A percentile compares a stretch with the other conserved stretches of the same genome.
Evolutionary conservation across 306 rosid species (phyloP).

Genomic region (Lathyrus oleraceus): DNA sequence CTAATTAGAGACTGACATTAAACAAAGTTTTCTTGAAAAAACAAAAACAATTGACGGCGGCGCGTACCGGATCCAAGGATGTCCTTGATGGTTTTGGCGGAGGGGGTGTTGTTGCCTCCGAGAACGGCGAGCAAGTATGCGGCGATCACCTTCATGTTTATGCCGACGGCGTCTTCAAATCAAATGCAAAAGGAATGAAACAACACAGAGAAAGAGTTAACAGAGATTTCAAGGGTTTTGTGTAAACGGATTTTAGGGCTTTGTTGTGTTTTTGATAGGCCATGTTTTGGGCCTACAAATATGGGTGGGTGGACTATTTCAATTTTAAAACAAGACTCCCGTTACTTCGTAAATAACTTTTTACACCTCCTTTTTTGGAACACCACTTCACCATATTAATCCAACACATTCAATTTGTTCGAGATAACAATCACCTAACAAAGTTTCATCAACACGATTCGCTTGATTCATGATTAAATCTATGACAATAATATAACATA

Average conservation of each 20-base stretch:
- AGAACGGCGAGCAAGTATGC: constrained; percentile 64
- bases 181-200: neutral
- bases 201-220: neutral
- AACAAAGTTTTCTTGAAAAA: neutral
- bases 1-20: neutral
- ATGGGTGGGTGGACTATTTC: neutral
- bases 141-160: constrained; percentile 67
- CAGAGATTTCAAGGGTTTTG: constrained; percentile 10
- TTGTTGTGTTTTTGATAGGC: neutral
- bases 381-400: neutral
- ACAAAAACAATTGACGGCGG: neutral
- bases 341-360: neutral
- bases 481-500: too few species aligned
- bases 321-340: neutral
- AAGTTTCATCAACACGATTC: too few species aligned
- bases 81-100: constrained; percentile 40
- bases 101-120: constrained; percentile 59
- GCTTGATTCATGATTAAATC: too few species aligned
- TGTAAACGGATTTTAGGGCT: neutral
- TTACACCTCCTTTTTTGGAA: neutral
- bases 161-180: constrained; percentile 4
- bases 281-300: neutral
- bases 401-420: too few species aligned
- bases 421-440: too few species aligned
- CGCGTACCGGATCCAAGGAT: constrained; percentile 48